phyloP scores from a whole-genome alignment of 495 filamentous ascomycete species.

The Cudoniella acicularis region DNA sequence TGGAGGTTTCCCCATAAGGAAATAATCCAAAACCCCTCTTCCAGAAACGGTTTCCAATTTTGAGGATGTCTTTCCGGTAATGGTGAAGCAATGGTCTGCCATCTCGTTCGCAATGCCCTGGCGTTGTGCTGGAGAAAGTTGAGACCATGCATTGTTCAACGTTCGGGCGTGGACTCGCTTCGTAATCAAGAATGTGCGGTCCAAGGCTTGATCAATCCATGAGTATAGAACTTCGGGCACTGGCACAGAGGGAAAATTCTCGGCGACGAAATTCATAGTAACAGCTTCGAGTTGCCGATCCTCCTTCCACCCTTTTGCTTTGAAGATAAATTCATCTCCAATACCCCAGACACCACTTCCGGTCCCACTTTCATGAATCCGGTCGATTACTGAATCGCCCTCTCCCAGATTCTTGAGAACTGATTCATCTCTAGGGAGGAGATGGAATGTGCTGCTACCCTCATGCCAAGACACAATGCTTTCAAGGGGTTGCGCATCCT shows the following conservation, averaged over 20 bases:
- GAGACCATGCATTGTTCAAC: conserved; percentile 1
- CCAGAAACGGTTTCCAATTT: conserved; percentile 7
- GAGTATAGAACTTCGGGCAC: conserved; percentile 8
- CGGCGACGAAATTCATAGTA: conserved; percentile 4
- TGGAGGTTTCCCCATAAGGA: not conserved
- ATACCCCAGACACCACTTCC: conserved; percentile 6
- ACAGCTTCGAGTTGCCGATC: conserved; percentile 6
- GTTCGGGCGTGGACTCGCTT: conserved; percentile 6
- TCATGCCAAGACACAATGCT: conserved; percentile 7
- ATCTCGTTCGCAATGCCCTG: not conserved
- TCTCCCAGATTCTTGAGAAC: not conserved
- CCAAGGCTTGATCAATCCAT: conserved; percentile 3
- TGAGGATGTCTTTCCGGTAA: not conserved
- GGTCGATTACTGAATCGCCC: conserved; percentile 1
- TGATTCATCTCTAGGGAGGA: not conserved
- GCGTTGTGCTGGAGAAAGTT: conserved; percentile 8
- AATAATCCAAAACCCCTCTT: conserved; percentile 2
- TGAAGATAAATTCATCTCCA: conserved; percentile 7
- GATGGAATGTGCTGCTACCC: not conserved
- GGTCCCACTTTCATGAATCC: conserved; percentile 7
- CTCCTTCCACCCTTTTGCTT: conserved; percentile 5
- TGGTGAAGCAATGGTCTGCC: not conserved
- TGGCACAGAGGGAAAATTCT: conserved; percentile 1
- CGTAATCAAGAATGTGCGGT: conserved; percentile 7
- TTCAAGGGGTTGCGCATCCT: not conserved